Evolutionary conservation across 306 rosid species (phyloP), one percentile per base, ranked within the genome.

Genomic region (Sicyos baderoa): DNA sequence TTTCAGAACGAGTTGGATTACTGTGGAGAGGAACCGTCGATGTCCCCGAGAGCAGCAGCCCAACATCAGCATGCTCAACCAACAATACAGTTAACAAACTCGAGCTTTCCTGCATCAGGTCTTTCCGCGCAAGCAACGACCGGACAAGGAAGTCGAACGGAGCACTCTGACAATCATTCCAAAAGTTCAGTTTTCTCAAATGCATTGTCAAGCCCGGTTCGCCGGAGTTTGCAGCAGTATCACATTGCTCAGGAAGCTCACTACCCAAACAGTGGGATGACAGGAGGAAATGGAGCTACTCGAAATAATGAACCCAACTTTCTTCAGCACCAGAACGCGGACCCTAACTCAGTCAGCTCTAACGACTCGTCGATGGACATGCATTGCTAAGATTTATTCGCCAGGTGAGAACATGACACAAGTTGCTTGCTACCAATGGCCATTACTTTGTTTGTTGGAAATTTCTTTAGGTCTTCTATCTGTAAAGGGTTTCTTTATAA

Each of bases 351-450:
- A 69, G 82, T 78, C 10, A 82, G 62, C 74, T 81, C 93, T 73
- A 88, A 85, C 11, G 97, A 91, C 71, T 85, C 91, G 12, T 83
- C 84, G 9, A 88, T 88, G 96, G 97, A 91, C 83, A 90, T 90
- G 97, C 90, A 85, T 68, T 3, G 19, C 57, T 16, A 67, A 48
- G 45, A 4, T 63, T 48, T 49, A 49, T 67, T 0, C 15, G 23
- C 45, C 54, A 14, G 40, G 44, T 44, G 40, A 16, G 7, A 67
- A 67, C 42, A 14, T 48, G 21, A 3, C 57, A 1, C 22, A 49
- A 67, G 45, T 48, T 67, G 42, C 15, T 70, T 75, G 80, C 81
- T 63, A 61, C 78, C 55, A 79, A 32, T 75, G 75, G 68, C 57
- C 21, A 63, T 60, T 51, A 49, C 54, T 14, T 50, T 17, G 15